Evolutionary conservation across 2,329 filamentous ascomycete species (phyloP).

Genomic region (Aspergillus transmontanensis): DNA sequence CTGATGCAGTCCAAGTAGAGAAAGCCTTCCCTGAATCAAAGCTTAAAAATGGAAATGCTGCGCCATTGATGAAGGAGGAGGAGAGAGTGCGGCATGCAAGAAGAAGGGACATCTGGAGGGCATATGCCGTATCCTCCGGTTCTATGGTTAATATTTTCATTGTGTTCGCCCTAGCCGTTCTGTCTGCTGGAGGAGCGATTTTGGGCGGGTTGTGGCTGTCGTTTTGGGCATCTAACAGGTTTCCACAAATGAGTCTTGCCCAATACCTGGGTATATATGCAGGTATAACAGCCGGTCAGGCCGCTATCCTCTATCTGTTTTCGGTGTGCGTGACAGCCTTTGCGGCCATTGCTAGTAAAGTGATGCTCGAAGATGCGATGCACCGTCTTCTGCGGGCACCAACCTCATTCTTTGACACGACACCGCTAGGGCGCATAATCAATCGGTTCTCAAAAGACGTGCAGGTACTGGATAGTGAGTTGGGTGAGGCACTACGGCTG

Average conservation of each 20-base stretch:
- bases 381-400: conserved; percentile 69
- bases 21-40: no score
- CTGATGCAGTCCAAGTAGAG: no score
- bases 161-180: neutral
- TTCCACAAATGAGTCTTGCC: conserved; percentile 47
- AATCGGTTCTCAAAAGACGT: conserved; percentile 75
- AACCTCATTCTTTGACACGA: conserved; percentile 96
- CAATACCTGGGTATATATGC: conserved; percentile 73
- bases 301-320: conserved; percentile 76
- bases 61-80: neutral
- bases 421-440: conserved; percentile 89
- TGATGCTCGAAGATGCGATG: conserved; percentile 80
- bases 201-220: neutral
- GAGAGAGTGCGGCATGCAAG: neutral
- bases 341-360: conserved; percentile 79
- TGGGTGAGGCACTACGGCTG: no score
- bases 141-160: neutral
- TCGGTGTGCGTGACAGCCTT: conserved; percentile 75
- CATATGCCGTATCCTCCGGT: neutral
- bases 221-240: neutral
- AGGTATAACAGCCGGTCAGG: conserved; percentile 70
- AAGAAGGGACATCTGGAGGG: neutral
- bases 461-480: neutral
- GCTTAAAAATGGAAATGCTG: no score
- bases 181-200: neutral